These are phyloP conservation scores for Starmerella vaccinii DNA, from an alignment of 805 yeast genomes.

Conservation along the genomic window DNA sequence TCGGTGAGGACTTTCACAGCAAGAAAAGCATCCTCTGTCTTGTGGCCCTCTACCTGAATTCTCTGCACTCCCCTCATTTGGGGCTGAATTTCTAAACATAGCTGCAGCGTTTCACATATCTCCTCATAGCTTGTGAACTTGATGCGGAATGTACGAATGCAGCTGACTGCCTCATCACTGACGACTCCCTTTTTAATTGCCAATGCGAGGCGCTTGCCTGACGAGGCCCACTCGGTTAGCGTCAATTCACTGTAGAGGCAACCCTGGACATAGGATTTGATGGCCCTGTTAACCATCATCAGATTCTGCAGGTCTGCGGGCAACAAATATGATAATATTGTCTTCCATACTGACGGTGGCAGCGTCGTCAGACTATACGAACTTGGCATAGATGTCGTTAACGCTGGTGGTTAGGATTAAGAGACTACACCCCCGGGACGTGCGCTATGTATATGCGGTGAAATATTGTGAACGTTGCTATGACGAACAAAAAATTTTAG, in stretches of 20 bases:
- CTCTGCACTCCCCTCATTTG: conserved; percentile 12
- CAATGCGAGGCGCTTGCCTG: conserved; percentile 20
- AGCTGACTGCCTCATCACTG: conserved; percentile 13
- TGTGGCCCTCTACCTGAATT: conserved; percentile 13
- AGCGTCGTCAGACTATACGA: neutral
- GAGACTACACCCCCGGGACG: neutral
- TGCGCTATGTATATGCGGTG: neutral
- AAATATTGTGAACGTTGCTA: neutral
- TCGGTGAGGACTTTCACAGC: conserved; percentile 12
- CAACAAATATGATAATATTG: conserved; percentile 13
- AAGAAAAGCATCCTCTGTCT: conserved; percentile 15
- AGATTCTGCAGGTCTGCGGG: conserved; percentile 14
- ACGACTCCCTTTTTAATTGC: conserved; percentile 19
- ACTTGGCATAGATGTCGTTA: neutral
- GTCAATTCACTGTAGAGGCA: conserved; percentile 18
- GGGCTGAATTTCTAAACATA: conserved; percentile 12
- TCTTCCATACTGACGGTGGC: conserved; percentile 16
- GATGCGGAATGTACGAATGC: conserved; percentile 16
- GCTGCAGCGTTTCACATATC: conserved; percentile 16
- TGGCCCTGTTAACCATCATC: conserved; percentile 13
- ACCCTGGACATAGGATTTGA: conserved; percentile 14
- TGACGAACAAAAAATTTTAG: neutral
- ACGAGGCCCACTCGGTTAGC: conserved; percentile 22
- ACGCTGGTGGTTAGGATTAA: neutral
- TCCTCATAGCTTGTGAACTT: conserved; percentile 18